Base-by-base conservation (phyloP, 345 rosid species). In the Brassica carinata region DNA sequence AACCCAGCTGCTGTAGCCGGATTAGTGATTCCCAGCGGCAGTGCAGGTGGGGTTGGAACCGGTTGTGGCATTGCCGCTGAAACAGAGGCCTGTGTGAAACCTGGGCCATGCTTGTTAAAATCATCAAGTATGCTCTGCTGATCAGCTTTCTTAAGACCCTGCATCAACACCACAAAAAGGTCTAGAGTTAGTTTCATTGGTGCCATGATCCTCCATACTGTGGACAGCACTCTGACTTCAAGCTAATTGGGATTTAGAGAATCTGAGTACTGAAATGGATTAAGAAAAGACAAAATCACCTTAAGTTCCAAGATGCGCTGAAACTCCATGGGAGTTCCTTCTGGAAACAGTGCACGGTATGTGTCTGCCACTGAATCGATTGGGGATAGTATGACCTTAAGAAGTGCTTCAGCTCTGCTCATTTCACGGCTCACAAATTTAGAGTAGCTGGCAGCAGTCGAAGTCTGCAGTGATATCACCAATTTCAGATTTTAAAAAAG, bases 351-450 rank as follows among this genome's bases (percentile, higher is more conserved):
- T 73, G 99, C 99, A 74, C 94, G 90, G 53, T 96, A 93, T 51
- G 99, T 96, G 80, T 93, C 98, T 5, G 97, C 97, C 53, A 96
- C 99, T 55, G 99, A 96, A 86, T 96, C 99, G 14, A 90, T 80
- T 15, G 99, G 99, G 51, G 99, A 96, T 51, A 96, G 86, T 84
- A 96, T 92, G 69, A 96, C 99, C 98, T 96, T 96, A 72, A 96
- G 85, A 75, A 96, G 97, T 78, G 99, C 98, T 91, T 96, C 99
- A 72, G 98, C 99, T 90, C 93, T 92, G 89, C 99, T 93, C 99
- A 96, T 96, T 89, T 93, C 98, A 74, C 98, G 95, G 86, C 95
- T 96, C 55, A 96, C 96, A 79, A 96, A 96, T 89, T 92, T 93
- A 5, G 94, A 87, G 81, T 93, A 96, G 84, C 93, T 91, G 38